Conservation (phyloP, 208 protist genomes). For the Wallacemonas sp. region DNA sequence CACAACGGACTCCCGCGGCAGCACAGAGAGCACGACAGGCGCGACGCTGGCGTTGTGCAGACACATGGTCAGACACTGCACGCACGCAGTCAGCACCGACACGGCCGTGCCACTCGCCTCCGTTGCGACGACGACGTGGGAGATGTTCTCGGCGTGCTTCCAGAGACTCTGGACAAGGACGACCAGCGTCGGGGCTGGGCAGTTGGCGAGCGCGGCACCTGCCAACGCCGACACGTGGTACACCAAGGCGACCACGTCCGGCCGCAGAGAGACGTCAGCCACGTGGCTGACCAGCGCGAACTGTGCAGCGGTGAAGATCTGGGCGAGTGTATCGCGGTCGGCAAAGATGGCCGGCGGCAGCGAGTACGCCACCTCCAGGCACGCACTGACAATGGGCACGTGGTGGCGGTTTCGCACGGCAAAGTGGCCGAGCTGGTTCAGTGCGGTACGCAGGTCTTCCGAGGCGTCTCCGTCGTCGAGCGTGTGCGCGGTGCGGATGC, state of each 20-base stretch:
- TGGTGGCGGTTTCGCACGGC: conserved; percentile 24
- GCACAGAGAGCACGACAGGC: conserved; percentile 26
- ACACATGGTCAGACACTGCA: conserved; percentile 34
- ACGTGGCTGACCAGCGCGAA: conserved; percentile 13
- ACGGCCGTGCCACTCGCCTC: conserved; percentile 17
- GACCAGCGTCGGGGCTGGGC: neutral
- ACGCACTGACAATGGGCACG: conserved; percentile 21
- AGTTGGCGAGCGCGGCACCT: neutral
- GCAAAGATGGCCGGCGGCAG: neutral
- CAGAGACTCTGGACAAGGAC: conserved; percentile 38
- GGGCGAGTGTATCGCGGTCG: neutral
- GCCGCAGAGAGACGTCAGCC: neutral
- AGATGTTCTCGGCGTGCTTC: conserved; percentile 28
- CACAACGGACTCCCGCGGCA: conserved; percentile 34
- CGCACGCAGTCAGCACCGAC: conserved; percentile 32
- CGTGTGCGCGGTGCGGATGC: conserved; percentile 7
- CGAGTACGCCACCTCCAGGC: conserved; percentile 11
- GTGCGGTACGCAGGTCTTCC: conserved; percentile 4
- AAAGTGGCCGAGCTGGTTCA: conserved; percentile 33
- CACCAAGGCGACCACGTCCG: conserved; percentile 7
- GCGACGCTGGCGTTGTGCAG: no score
- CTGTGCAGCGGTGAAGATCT: neutral
- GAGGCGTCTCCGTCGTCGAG: neutral
- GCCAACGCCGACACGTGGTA: neutral
- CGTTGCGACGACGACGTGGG: conserved; percentile 33